Evolutionary conservation across 1,284 basidiomycete genomes (phyloP).

Genomic region (Sanghuangporus weigelae): DNA sequence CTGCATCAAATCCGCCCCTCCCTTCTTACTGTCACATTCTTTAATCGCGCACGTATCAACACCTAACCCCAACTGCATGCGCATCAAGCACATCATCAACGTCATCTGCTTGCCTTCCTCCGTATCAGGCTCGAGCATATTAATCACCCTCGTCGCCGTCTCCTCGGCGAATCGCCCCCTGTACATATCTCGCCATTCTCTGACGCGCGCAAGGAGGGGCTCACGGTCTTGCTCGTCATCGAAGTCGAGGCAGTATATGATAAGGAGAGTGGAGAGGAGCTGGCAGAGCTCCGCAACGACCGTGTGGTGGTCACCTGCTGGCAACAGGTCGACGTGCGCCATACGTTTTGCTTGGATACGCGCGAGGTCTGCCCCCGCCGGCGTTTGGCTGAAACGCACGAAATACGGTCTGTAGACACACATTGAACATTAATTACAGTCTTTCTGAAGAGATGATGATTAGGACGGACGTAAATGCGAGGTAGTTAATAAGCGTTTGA

Average conservation of each 20-base stretch:
- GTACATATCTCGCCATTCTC: slow-evolving; percentile 28
- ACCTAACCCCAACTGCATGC: slow-evolving; percentile 24
- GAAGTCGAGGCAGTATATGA: slow-evolving; percentile 32
- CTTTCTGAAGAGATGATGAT: background rate
- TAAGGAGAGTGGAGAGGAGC: slow-evolving; percentile 35
- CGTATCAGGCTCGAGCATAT: slow-evolving; percentile 26
- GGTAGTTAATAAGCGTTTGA: slow-evolving; percentile 29
- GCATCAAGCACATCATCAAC: slow-evolving; percentile 25
- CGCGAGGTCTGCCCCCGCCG: slow-evolving; percentile 29
- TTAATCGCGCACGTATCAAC: slow-evolving; percentile 29
- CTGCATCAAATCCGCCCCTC: slow-evolving; percentile 27
- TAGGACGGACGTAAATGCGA: slow-evolving; percentile 30
- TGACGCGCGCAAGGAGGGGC: slow-evolving; percentile 28
- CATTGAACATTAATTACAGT: background rate
- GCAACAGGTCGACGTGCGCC: slow-evolving; percentile 22
- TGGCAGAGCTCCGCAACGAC: slow-evolving; percentile 33
- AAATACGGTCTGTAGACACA: slow-evolving; percentile 34
- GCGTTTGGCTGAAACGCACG: slow-evolving; percentile 30
- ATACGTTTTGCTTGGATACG: slow-evolving; percentile 33
- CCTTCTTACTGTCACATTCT: slow-evolving; percentile 22
- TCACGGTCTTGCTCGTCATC: slow-evolving; percentile 26
- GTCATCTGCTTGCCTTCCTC: slow-evolving; percentile 24
- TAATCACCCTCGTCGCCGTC: slow-evolving; percentile 31
- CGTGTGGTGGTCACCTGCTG: slow-evolving; percentile 20
- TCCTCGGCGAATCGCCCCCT: slow-evolving; percentile 27